A percentile compares a stretch with the other conserved stretches of the same genome.
Conservation (phyloP, 441 rosid genomes). For the Adansonia madagascariensis region DNA sequence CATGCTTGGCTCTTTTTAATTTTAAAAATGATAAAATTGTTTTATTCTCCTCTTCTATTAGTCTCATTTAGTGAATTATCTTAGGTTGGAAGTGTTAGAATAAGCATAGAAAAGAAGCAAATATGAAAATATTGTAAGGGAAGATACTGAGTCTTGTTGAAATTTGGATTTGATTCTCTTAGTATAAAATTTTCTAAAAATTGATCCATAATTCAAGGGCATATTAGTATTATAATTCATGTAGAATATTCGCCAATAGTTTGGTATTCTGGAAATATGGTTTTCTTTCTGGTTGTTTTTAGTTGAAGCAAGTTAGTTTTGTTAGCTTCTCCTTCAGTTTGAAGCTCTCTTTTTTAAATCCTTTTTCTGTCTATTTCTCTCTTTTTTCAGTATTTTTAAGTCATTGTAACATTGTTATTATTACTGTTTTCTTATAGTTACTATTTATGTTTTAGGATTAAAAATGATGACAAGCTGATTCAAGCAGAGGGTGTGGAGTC, state of each 20-base stretch:
- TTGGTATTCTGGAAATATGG: no score
- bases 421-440: neutral
- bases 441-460: constrained; percentile 60
- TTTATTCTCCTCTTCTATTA: neutral
- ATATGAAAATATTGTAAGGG: neutral
- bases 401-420: neutral
- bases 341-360: neutral
- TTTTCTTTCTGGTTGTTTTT: no score
- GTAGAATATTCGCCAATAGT: neutral
- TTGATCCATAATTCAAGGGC: neutral
- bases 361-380: neutral
- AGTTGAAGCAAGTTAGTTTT: no score
- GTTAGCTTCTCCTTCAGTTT: no score
- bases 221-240: neutral
- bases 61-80: neutral
- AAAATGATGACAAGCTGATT: constrained; percentile 90
- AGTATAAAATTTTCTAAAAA: neutral
- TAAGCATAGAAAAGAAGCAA: neutral
- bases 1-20: neutral
- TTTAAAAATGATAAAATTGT: neutral
- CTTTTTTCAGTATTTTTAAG: neutral
- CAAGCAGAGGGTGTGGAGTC: constrained; percentile 92
- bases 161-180: neutral
- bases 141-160: neutral
- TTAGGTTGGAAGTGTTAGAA: neutral